Base-by-base conservation (phyloP, 2,329 filamentous ascomycete species). In the Aspergillus arachidicola region DNA sequence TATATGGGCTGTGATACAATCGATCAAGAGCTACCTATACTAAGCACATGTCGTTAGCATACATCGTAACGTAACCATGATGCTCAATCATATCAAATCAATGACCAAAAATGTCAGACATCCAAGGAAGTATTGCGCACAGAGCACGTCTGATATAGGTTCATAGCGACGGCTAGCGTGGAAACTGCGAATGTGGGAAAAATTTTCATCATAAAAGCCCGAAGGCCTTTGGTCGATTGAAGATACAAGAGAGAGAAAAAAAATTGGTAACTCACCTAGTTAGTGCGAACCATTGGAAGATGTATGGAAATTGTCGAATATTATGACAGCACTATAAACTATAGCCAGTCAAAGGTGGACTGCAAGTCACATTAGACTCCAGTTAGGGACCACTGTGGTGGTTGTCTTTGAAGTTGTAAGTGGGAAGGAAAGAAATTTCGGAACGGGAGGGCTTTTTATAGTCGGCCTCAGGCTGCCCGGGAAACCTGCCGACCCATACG, bases 151-250 rank as follows among this genome's bases (percentile, higher is more conserved):
- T 73, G 66, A 66, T 66, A 73, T 74, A 69, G 74, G 74, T 76
- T 75, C 71, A 73, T 61, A 71, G 62, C 73, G 73, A 75, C 71
- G 73, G 65, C 75, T 76, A 75, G 73, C 74, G 75, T 76, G 75
- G 73, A 76, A 76, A 76, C 75, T 76, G 75, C 77, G 77, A 79
- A 79, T 78, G 76, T 78, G 75, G 75, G 77, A 73, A 70, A 63
- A 64, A 43, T 75, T 79, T 78, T 78, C 77, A 79, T 79, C 77
- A 78, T 78, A 71, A 66, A 66, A 75, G 66, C 63, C 63, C 64
- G 28, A 61, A 55, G 68, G 69, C 66, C 58, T 56, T 68, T 67
- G 71, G 65, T 69, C 67, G 63, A 63, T 51, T 61, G 54, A 57
- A 46, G 36, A 57, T 58, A 54, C 55, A 54, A 57, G 53, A 23